Evolutionary conservation across 2,329 filamentous ascomycete species (phyloP), one percentile per base, ranked within the genome.

Genomic region (Diaporthe sp.): DNA sequence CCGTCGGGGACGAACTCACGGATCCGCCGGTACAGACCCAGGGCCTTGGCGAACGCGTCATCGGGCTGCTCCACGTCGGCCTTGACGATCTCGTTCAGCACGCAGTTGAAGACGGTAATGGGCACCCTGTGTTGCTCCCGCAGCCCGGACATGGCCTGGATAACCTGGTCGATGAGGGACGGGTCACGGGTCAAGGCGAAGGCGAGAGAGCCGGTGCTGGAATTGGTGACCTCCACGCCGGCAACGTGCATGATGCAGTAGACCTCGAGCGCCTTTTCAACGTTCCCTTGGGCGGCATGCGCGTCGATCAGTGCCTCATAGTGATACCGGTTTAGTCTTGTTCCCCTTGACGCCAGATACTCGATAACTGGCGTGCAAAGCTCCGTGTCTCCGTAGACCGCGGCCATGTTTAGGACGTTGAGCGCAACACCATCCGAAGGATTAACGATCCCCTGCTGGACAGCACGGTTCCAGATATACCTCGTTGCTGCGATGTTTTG

Each of bases 231-330:
- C 53, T 88, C 82, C 7, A 93, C 82, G 7, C 92, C 91, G 25
- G 92, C 90, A 76, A 90, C 88, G 31, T 90, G 85, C 93, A 98
- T 97, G 81, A 95, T 92, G 78, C 90, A 91, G 22, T 98, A 86
- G 1, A 94, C 88, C 55, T 90, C 89, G 49, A 98, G 87, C 0
- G 94, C 93, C 37, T 91, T 90, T 34, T 86, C 84, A 10, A 96
- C 80, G 78, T 97, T 91, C 2, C 88, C 87, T 4, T 82, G 80
- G 4, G 86, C 85, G 15, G 91, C 87, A 81, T 97, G 95, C 5
- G 93, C 90, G 75, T 94, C 92, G 9, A 96, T 86, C 39, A 98
- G 88, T 39, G 93, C 89, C 82, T 97, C 95, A 83, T 97, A 98
- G 81, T 98, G 95, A 77, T 93, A 88, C 8, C 89, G 84, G 12